These are phyloP conservation scores for Brassica cretica DNA, from an alignment of 345 rosid species.

Conservation along the genomic window DNA sequence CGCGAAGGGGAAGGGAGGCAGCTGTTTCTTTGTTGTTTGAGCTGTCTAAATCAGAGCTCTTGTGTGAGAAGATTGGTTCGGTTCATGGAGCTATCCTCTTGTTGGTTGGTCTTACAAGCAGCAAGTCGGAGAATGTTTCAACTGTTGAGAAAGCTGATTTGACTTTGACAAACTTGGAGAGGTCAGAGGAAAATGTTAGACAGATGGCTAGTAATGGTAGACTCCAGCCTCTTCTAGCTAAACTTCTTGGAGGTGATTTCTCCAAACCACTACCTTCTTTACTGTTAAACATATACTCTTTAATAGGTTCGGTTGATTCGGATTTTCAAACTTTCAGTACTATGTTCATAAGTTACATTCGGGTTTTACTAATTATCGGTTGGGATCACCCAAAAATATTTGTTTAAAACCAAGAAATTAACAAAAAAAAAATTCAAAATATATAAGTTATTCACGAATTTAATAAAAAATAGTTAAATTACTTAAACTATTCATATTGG, in stretches of 20 bases:
- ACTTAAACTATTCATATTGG: no score
- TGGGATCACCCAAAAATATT: no score
- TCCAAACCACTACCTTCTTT: background rate
- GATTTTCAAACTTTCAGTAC: no score
- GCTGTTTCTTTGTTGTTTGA: conserved; percentile 86
- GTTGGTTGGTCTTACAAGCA: conserved; percentile 65
- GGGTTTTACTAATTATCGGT: no score
- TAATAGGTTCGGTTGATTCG: no score
- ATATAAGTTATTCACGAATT: no score
- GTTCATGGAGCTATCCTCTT: conserved; percentile 86
- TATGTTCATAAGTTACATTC: no score
- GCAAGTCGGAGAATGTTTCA: conserved; percentile 76
- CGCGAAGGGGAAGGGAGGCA: conserved; percentile 74
- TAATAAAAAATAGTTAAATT: no score
- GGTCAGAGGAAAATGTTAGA: conserved; percentile 73
- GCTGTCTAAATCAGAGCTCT: conserved; percentile 78
- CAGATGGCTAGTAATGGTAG: conserved; percentile 93
- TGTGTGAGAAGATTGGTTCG: conserved; percentile 91
- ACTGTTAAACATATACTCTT: background rate
- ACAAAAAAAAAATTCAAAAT: no score
- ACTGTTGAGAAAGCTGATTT: conserved; percentile 86
- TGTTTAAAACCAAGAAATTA: no score
- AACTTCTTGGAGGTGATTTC: conserved; percentile 77
- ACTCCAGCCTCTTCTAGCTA: conserved; percentile 76
- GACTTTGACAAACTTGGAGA: conserved; percentile 78